Evolutionary conservation across 495 filamentous ascomycete genomes (phyloP), one percentile per base, ranked within the genome.

Genomic region (Aspergillus avenaceus): DNA sequence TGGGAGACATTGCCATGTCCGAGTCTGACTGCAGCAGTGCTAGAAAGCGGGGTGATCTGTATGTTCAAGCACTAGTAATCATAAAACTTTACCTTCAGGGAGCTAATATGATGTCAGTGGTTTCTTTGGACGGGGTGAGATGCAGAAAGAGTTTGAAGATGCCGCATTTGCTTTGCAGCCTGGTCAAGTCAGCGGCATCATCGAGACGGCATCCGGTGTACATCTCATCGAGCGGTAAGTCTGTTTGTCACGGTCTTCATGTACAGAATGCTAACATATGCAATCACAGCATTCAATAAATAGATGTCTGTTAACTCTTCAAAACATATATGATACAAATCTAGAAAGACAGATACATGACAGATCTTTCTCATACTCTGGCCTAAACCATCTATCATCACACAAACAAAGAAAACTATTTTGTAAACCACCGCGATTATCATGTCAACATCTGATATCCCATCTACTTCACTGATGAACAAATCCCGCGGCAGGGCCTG

Each of bases 91-190:
- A 37, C 7, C 27, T 27, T 22, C n/a, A 27, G 12, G 24, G 8
- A 18, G 31, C 65, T 75, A 53, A 72, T 48, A 16, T 29, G 52
- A 41, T 21, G 50, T 5, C 41, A 89, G 85, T 41, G 93, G 93
- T 1, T 96, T 90, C 67, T 98, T 98, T 61, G 90, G 89, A 19
- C 82, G 72, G 48, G 87, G 89, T 5, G 93, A 98, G 59, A 98
- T 98, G 93, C 93, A 98, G 62, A 96, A 92, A 75, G 93, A 97
- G 70, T 98, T 98, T 56, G 93, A 97, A 67, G 90, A 96, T 25
- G 90, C 91, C 0, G 86, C 92, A 4, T 97, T 97, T 72, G 83
- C 83, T 12, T 71, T 98, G 26, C 81, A 90, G 63, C 84, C 84
- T 0, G 90, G 90, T 18, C 84, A 97, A 65, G 81, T 98, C 48